Percentiles rank a stretch among this genome's conserved stretches.
These are phyloP conservation scores for Talaromyces stipitatus DNA, from an alignment of 495 filamentous ascomycete genomes.

Conservation along the genomic window DNA sequence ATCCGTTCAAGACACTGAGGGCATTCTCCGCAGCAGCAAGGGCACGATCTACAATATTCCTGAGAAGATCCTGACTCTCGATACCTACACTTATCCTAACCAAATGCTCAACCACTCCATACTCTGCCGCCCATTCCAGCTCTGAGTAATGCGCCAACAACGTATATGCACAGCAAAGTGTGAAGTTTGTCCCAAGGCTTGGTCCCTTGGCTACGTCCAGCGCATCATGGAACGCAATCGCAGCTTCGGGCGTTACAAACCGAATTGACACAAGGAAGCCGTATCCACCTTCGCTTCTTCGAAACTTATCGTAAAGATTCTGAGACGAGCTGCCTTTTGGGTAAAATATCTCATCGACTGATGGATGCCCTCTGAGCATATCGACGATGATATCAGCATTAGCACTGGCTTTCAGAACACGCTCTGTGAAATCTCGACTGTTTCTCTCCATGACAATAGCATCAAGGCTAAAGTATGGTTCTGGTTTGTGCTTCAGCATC, in stretches of 20 bases:
- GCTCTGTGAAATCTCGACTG: constrained; percentile 8
- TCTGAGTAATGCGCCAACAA: constrained; percentile 12
- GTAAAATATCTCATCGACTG: constrained; percentile 11
- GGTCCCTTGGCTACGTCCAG: constrained; percentile 17
- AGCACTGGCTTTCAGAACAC: constrained; percentile 10
- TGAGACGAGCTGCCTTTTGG: constrained; percentile 7
- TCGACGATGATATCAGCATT: constrained; percentile 9
- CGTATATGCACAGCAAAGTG: constrained; percentile 12
- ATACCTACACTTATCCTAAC: constrained; percentile 18
- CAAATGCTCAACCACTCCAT: constrained; percentile 13
- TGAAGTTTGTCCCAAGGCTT: constrained; percentile 18
- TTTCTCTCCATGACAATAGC: constrained; percentile 12
- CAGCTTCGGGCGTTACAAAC: constrained; percentile 10
- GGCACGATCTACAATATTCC: neutral
- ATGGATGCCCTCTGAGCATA: constrained; percentile 9
- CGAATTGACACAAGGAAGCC: constrained; percentile 13
- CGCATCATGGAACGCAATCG: constrained; percentile 14
- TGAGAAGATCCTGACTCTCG: constrained; percentile 6
- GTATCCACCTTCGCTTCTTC: constrained; percentile 11
- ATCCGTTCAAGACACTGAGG: neutral
- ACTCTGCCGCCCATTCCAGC: constrained; percentile 14
- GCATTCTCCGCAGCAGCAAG: neutral
- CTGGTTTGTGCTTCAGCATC: neutral
- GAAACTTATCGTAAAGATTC: constrained; percentile 11
- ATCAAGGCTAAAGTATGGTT: constrained; percentile 14